Evolutionary conservation across 176 grass and related monocot genomes (phyloP).

Genomic region (Chrysopogon serrulatus): DNA sequence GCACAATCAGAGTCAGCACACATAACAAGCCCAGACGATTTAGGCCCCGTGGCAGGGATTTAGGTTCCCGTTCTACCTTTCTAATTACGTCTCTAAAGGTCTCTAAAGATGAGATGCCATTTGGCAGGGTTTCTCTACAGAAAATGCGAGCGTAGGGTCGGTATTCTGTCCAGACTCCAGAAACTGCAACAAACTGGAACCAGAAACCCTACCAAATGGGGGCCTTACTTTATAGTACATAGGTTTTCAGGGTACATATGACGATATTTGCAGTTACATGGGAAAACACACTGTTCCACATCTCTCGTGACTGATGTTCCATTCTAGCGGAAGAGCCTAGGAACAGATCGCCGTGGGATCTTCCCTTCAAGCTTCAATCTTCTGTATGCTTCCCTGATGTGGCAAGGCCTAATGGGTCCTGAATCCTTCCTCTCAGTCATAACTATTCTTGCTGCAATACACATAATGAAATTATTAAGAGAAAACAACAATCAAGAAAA

Average conservation of each 20-base stretch:
- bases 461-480: constrained; percentile 4
- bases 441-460: constrained; percentile 66
- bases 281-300: background rate
- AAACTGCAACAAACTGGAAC: background rate
- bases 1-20: background rate
- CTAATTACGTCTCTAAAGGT: background rate
- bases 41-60: too few species aligned
- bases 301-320: background rate
- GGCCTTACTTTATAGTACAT: background rate
- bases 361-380: constrained; percentile 88
- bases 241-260: background rate
- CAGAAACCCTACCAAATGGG: background rate
- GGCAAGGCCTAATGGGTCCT: constrained; percentile 90
- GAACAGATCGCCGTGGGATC: constrained; percentile 60
- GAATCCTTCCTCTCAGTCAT: constrained; percentile 85
- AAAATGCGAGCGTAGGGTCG: background rate
- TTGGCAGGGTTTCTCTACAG: background rate
- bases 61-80: too few species aligned
- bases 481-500: background rate
- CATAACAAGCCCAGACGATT: background rate
- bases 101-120: background rate
- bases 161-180: background rate
- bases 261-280: background rate
- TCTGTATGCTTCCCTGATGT: constrained; percentile 87
- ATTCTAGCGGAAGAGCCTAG: constrained; percentile 70